Conservation (phyloP, 176 grass and related monocot species). For the Rhynchospora pubera region DNA sequence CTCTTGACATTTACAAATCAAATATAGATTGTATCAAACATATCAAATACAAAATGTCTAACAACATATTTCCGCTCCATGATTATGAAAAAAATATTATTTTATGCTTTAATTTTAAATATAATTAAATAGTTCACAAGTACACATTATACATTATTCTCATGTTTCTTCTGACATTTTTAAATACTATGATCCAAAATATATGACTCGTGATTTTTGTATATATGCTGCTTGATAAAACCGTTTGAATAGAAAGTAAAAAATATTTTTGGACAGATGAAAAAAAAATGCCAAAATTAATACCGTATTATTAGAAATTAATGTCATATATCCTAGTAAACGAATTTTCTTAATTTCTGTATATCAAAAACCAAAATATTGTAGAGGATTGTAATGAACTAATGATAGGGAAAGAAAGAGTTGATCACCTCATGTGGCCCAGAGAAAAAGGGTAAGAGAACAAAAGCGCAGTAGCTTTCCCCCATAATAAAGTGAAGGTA, state of each 20-base stretch:
- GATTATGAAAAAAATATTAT: background rate
- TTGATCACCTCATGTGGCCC: background rate
- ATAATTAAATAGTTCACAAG: background rate
- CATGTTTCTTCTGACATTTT: background rate
- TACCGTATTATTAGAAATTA: no score
- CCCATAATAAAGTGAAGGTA: slow-evolving; percentile 26
- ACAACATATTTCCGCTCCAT: background rate
- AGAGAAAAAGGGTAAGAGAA: slow-evolving; percentile 14
- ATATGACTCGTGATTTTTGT: background rate
- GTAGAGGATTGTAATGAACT: slow-evolving; percentile 11
- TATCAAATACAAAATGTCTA: background rate
- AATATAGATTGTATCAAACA: no score
- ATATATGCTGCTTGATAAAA: background rate
- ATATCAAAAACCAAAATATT: background rate
- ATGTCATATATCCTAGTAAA: no score
- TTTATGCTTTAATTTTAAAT: no score
- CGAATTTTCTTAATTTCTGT: background rate
- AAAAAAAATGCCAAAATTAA: background rate
- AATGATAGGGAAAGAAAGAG: background rate
- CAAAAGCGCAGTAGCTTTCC: slow-evolving; percentile 28
- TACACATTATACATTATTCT: background rate
- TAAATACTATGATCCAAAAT: background rate
- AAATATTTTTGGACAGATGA: background rate
- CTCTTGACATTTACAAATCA: no score
- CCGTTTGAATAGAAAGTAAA: background rate